These are phyloP conservation scores for Rhodocollybia butyracea DNA, from an alignment of 768 basidiomycete species.

Conservation along the genomic window DNA sequence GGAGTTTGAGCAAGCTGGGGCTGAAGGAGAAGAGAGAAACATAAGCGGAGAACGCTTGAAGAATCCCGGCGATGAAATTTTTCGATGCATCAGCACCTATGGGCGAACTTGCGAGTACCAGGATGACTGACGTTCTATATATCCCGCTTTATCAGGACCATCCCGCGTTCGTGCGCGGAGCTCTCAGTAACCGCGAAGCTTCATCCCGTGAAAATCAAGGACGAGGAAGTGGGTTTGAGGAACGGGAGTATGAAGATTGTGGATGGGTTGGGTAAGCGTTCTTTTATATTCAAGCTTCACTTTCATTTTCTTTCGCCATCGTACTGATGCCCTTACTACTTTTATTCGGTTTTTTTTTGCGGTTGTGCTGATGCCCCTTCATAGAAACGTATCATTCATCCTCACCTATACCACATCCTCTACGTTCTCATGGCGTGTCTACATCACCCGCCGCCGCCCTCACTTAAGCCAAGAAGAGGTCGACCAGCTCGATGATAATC, in stretches of 20 bases:
- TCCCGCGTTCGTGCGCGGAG: neutral
- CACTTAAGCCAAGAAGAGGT: constrained; percentile 37
- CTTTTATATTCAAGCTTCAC: constrained; percentile 3
- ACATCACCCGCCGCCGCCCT: constrained; percentile 20
- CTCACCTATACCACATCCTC: too few relatives aligned
- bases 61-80: too few relatives aligned
- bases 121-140: neutral
- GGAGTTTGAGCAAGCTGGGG: neutral
- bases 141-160: neutral
- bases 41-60: too few relatives aligned
- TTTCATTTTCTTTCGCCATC: neutral
- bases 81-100: neutral
- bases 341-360: too few relatives aligned
- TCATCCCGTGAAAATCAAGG: constrained; percentile 15
- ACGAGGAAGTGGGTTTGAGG: constrained; percentile 42
- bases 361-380: too few relatives aligned
- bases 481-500: constrained; percentile 32
- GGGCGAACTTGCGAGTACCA: neutral
- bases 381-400: constrained; percentile 33
- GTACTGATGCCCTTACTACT: too few relatives aligned
- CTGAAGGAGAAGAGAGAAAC: neutral
- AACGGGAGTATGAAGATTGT: constrained; percentile 53
- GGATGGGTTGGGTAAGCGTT: constrained; percentile 60
- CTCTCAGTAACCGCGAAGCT: neutral
- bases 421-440: neutral